Conservation (phyloP, 108 stramenopile species). For the Cyclotella atomus region DNA sequence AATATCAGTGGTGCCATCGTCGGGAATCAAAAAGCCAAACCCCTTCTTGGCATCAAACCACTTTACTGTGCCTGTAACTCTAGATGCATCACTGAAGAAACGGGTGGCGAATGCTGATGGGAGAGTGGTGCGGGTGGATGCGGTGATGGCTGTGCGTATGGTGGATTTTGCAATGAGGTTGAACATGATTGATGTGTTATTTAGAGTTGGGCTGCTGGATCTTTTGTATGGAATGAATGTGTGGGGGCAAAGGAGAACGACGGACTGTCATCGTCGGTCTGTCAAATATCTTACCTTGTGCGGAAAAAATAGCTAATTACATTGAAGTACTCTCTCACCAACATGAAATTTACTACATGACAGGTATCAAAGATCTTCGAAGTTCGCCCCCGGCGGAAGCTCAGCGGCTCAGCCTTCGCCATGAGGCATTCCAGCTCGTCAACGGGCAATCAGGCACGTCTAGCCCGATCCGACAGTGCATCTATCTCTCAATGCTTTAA, state of each 20-base stretch:
- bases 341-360: neutral
- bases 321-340: no score
- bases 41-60: slow-evolving; percentile 88
- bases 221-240: neutral
- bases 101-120: slow-evolving; percentile 2
- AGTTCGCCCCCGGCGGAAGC: no score
- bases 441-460: neutral
- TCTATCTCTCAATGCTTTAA: neutral
- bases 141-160: neutral
- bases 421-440: neutral
- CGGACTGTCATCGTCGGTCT: no score
- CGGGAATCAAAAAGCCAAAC: slow-evolving; percentile 85
- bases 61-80: slow-evolving; percentile 71
- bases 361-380: no score
- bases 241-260: neutral
- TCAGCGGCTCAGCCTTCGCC: neutral
- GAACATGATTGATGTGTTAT: neutral
- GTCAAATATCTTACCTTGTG: neutral
- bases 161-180: slow-evolving; percentile 7
- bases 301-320: no score
- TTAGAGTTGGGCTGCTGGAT: neutral
- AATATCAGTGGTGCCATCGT: slow-evolving; percentile 52
- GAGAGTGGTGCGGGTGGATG: neutral
- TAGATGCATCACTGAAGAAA: slow-evolving; percentile 12
- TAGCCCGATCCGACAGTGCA: slow-evolving; percentile 2